Conservation (phyloP, 768 basidiomycete genomes). For the Naganishia antarctica region DNA sequence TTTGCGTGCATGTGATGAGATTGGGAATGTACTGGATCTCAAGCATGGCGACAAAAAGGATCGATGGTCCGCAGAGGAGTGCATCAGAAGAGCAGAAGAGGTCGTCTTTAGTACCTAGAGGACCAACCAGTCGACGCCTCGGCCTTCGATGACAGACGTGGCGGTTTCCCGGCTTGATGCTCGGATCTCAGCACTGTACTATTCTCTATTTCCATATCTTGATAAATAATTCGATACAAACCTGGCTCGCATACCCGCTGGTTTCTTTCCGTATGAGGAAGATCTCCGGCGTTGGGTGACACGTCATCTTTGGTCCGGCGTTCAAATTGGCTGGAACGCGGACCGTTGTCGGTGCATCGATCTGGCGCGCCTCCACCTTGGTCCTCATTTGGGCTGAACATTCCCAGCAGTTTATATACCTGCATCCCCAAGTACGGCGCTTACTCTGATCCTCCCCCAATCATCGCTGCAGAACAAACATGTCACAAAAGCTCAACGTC, state of each 20-base stretch:
- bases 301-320: background rate
- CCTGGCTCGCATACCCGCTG: too few relatives aligned
- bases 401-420: background rate
- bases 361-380: background rate
- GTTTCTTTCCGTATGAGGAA: too few relatives aligned
- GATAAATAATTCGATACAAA: too few relatives aligned
- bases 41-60: slow-evolving; percentile 62
- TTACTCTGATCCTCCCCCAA: background rate
- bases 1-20: slow-evolving; percentile 80
- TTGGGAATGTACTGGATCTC: slow-evolving; percentile 82
- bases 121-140: too few relatives aligned
- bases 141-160: too few relatives aligned
- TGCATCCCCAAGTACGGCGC: background rate
- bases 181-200: too few relatives aligned
- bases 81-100: slow-evolving; percentile 68
- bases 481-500: slow-evolving; percentile 51
- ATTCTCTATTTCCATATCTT: too few relatives aligned
- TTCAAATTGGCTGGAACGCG: slow-evolving; percentile 9
- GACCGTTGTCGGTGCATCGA: slow-evolving; percentile 2
- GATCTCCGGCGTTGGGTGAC: background rate
- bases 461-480: background rate
- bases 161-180: too few relatives aligned
- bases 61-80: slow-evolving; percentile 73
- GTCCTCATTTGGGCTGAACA: background rate
- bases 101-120: slow-evolving; percentile 53